Evolutionary conservation across 768 basidiomycete genomes (phyloP).

Genomic region (Chiua virens): DNA sequence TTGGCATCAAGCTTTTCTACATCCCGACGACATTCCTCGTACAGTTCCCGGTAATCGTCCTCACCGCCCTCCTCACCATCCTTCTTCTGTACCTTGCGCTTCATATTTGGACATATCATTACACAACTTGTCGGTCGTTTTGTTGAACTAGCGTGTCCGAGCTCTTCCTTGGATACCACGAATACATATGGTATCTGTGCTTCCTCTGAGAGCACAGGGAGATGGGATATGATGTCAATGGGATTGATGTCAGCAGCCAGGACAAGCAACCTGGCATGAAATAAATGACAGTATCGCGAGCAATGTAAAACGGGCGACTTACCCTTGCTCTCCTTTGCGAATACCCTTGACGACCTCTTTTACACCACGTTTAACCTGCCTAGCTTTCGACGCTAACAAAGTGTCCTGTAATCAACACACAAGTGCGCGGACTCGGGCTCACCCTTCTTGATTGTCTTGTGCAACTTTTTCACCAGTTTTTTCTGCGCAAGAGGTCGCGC

Average conservation of each 20-base stretch:
- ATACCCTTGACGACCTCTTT: conserved; percentile 99
- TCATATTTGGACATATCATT: conserved; percentile 84
- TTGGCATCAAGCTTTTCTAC: conserved; percentile 77
- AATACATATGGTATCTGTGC: conserved; percentile 89
- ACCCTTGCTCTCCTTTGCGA: conserved; percentile 97
- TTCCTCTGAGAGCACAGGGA: conserved; percentile 94
- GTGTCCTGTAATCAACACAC: not conserved
- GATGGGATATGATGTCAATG: conserved; percentile 96
- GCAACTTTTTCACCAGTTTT: conserved; percentile 91
- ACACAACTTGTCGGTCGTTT: conserved; percentile 99
- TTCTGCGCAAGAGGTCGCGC: conserved; percentile 91
- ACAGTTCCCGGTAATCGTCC: conserved; percentile 83
- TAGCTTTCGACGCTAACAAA: conserved; percentile 79
- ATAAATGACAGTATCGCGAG: conserved; percentile 5
- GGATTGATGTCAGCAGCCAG: conserved; percentile 98
- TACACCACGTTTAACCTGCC: conserved; percentile 96
- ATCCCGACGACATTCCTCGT: conserved; percentile 84
- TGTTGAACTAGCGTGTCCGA: conserved; percentile 93
- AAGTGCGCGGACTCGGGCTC: conserved; percentile 3
- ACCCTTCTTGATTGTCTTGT: conserved; percentile 95
- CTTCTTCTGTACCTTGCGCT: conserved; percentile 67
- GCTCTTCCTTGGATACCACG: conserved; percentile 90
- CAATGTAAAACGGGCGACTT: conserved; percentile 28
- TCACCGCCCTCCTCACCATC: conserved; percentile 64
- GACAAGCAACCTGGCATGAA: conserved; percentile 65